Percentiles rank a stretch among this genome's conserved stretches.
Conservation (phyloP, 208 protist genomes). For the Eutreptiella sp. region DNA sequence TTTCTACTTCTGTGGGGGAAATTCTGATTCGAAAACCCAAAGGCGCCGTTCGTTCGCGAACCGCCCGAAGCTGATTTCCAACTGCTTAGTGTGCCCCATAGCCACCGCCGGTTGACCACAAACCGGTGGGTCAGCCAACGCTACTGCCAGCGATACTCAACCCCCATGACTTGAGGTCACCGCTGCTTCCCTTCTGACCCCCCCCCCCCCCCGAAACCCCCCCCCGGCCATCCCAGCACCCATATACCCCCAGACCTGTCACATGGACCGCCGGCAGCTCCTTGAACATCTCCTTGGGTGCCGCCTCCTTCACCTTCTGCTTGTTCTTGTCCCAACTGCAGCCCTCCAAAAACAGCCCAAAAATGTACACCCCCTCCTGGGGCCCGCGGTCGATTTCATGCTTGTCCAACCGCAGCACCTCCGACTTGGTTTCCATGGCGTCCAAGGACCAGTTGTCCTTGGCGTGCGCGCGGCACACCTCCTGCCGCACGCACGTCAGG, state of each 20-base stretch:
- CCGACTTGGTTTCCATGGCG: constrained; percentile 84
- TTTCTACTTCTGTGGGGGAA: too few relatives aligned
- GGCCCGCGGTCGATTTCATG: constrained; percentile 65
- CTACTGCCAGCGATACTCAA: too few relatives aligned
- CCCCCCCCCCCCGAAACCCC: too few relatives aligned
- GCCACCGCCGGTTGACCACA: too few relatives aligned
- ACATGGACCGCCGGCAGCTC: constrained; percentile 91
- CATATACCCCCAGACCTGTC: constrained; percentile 35
- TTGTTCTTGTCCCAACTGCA: constrained; percentile 90
- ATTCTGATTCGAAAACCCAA: too few relatives aligned
- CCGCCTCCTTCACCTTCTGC: constrained; percentile 80
- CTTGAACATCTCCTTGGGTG: constrained; percentile 87
- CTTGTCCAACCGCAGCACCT: constrained; percentile 79
- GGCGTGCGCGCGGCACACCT: constrained; percentile 81
- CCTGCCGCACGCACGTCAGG: constrained; percentile 95
- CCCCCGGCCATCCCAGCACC: too few relatives aligned
- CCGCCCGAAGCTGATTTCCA: too few relatives aligned
- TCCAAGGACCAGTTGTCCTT: constrained; percentile 93
- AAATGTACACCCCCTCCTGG: constrained; percentile 90
- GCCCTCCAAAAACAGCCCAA: constrained; percentile 95
- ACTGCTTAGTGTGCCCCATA: too few relatives aligned
- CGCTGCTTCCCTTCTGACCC: background rate
- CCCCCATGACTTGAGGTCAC: too few relatives aligned
- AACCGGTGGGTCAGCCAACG: too few relatives aligned
- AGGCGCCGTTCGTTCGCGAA: too few relatives aligned